phyloP scores from a whole-genome alignment of 305 asterid species.

The Petunia hybrid region DNA sequence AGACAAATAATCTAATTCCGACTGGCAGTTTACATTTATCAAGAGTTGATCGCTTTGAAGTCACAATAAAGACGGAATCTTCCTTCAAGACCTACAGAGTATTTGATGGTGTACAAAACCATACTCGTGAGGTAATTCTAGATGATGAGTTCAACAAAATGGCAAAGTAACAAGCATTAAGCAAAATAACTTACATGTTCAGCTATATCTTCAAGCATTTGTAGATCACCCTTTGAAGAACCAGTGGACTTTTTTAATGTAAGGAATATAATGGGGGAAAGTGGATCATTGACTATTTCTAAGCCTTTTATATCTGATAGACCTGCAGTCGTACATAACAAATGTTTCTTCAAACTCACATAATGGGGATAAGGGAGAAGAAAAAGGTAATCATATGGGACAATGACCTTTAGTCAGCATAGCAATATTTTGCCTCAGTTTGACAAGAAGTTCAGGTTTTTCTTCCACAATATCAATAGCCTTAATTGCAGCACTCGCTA shows the following conservation, averaged over 20 bases:
- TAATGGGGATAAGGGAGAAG: conserved; percentile 10
- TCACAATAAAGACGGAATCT: conserved; percentile 29
- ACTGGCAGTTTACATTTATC: conserved; percentile 32
- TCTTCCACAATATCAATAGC: conserved; percentile 80
- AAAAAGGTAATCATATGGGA: not conserved
- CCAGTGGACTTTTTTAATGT: conserved; percentile 66
- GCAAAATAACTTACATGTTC: conserved; percentile 54
- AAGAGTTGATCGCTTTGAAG: conserved; percentile 32
- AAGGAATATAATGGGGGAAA: conserved; percentile 76
- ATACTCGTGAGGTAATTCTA: conserved; percentile 14
- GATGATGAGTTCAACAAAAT: conserved; percentile 4
- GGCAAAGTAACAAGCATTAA: not conserved
- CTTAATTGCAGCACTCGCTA: conserved; percentile 91
- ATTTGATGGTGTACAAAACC: not conserved
- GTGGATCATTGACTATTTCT: conserved; percentile 64
- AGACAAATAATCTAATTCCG: conserved; percentile 43
- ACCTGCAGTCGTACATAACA: conserved; percentile 48
- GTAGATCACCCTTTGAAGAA: conserved; percentile 69
- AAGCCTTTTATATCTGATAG: conserved; percentile 62
- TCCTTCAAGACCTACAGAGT: conserved; percentile 56
- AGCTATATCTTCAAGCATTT: conserved; percentile 73
- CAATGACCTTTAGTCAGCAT: conserved; percentile 57
- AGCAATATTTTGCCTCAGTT: conserved; percentile 60
- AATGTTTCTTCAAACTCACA: conserved; percentile 2
- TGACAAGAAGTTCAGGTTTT: conserved; percentile 67